Base-by-base conservation (phyloP, 1,284 basidiomycete species). In the Irpex rosettiformis region DNA sequence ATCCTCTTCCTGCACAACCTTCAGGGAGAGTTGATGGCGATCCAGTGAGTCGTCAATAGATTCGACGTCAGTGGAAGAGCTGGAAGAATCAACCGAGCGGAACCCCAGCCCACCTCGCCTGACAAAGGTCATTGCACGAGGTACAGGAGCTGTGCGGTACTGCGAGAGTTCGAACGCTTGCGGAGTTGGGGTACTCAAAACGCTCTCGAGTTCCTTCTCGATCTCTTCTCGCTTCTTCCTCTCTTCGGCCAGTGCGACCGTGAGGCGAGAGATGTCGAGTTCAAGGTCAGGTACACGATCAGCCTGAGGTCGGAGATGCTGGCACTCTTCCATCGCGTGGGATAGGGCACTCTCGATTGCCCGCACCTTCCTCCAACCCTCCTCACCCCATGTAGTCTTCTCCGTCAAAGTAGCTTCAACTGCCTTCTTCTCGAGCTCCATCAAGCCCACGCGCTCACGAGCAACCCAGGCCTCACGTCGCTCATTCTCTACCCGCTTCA, bases 401-500 rank as follows among this genome's bases (percentile, higher is more conserved):
- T 72, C 73, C 42, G 76, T 73, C 30, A 84, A 64, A 16, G 74
- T 73, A 66, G 76, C 80, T 64, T 80, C 77, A 42, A 88, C 67
- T 1, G 73, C 73, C 22, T 70, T 69, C 65, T 87, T 88, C 73
- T 91, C 88, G 22, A 81, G 76, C 66, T 90, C 85, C 52, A 90
- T 64, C 54, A 89, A 65, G 8, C 83, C 79, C 11, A 83, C 74
- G 29, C 80, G 81, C 58, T 88, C 88, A 18, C 85, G 79, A 22
- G 85, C 86, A 56, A 89, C 80, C 88, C 89, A 91, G 5, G 85
- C 85, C 58, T 91, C 89, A 51, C 83, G 79, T 45, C 87, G 79
- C 72, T 92, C 89, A 13, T 72, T 75, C 52, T 91, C 89, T 25
- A 93, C 78, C 10, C 88, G 77, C 61, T 82, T 82, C 13, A 81